A percentile compares a stretch with the other conserved stretches of the same genome.
These are phyloP conservation scores for Juglanconis juglandina DNA, from an alignment of 2,329 filamentous ascomycete genomes.

Conservation along the genomic window DNA sequence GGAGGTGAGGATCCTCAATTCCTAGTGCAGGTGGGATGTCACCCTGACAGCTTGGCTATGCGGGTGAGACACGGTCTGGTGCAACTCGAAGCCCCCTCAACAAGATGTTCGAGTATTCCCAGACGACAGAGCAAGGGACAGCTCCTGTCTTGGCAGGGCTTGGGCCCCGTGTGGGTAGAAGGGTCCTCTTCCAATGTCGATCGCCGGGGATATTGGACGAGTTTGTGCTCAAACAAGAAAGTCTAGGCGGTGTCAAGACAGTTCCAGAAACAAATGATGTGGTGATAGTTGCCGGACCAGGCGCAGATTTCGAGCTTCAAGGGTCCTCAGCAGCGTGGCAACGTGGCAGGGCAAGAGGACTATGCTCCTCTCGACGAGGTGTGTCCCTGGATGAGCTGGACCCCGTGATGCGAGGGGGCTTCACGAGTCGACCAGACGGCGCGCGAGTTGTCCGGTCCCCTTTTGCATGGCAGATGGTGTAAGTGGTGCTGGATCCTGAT, in stretches of 20 bases:
- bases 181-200: too few relatives aligned
- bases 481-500: too few relatives aligned
- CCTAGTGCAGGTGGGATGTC: conserved; percentile 11
- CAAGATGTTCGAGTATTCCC: neutral
- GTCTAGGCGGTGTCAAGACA: neutral
- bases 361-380: neutral
- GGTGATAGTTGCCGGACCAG: neutral
- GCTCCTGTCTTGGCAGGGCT: conserved; percentile 4
- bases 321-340: too few relatives aligned
- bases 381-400: neutral
- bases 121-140: neutral
- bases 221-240: conserved; percentile 1
- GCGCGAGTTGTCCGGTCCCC: too few relatives aligned
- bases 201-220: neutral
- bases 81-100: neutral
- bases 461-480: too few relatives aligned
- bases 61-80: neutral
- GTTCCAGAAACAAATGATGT: neutral
- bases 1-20: neutral
- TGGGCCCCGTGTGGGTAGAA: neutral
- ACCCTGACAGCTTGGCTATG: conserved; percentile 1
- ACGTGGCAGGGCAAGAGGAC: too few relatives aligned
- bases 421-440: too few relatives aligned
- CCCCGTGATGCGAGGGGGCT: too few relatives aligned
- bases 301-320: neutral